Conservation (phyloP, 2,329 filamentous ascomycete species). For the Myriosclerotinia curreyana region DNA sequence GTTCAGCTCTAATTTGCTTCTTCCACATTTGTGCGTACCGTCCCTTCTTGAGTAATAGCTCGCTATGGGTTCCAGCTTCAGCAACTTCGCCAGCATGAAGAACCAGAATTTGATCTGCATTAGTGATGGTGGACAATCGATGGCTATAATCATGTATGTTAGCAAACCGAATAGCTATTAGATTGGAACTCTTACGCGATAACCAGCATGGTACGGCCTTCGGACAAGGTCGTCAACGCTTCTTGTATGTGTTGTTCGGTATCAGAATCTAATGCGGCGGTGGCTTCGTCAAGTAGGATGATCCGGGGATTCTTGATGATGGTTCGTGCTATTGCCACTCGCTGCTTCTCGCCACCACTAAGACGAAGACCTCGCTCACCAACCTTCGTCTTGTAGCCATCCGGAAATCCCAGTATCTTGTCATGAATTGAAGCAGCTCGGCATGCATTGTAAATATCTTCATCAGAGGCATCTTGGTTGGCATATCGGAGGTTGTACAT, state of each 20-base stretch:
- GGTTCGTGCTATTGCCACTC: constrained; percentile 88
- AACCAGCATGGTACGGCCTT: constrained; percentile 87
- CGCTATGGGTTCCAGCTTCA: constrained; percentile 75
- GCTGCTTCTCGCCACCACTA: constrained; percentile 89
- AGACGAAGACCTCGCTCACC: constrained; percentile 84
- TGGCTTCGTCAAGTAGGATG: constrained; percentile 91
- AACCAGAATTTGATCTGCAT: constrained; percentile 83
- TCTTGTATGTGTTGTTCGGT: constrained; percentile 92
- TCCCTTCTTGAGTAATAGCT: constrained; percentile 67
- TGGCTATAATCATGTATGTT: constrained; percentile 65
- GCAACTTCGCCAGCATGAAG: constrained; percentile 73
- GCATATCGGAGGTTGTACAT: constrained; percentile 96
- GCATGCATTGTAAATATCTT: constrained; percentile 79
- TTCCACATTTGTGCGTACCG: constrained; percentile 83
- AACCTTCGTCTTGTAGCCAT: constrained; percentile 85
- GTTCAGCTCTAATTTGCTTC: constrained; percentile 78
- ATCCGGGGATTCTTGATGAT: constrained; percentile 90
- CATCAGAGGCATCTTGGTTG: constrained; percentile 74
- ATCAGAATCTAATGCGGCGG: constrained; percentile 84
- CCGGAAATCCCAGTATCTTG: constrained; percentile 83
- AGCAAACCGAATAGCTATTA: constrained; percentile 67
- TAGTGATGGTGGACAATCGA: constrained; percentile 82
- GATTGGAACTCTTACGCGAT: constrained; percentile 66
- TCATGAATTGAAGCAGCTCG: constrained; percentile 88
- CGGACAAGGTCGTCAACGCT: constrained; percentile 75